Conservation (phyloP, 305 asterid species). For the Fraxinus angustifolia region DNA sequence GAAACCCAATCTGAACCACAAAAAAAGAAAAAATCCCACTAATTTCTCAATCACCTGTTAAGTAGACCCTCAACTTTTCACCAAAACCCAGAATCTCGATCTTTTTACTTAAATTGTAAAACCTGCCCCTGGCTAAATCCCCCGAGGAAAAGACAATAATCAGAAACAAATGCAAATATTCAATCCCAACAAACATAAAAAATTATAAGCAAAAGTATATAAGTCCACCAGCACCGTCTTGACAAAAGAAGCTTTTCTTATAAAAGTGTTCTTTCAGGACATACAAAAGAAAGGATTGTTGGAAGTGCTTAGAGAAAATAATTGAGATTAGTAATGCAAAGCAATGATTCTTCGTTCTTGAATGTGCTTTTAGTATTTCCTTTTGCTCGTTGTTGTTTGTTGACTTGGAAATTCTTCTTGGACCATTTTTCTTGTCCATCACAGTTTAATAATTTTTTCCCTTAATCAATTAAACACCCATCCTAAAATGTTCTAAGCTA, state of each 20-base stretch:
- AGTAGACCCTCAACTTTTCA: slow-evolving; percentile 5
- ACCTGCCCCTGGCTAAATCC: neutral
- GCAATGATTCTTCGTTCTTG: neutral
- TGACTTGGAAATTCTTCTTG: neutral
- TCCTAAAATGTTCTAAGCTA: too few species aligned
- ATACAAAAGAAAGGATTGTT: neutral
- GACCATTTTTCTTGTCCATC: neutral
- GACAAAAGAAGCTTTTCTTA: neutral
- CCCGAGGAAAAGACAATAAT: neutral
- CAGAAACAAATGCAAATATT: neutral
- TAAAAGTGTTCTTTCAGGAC: neutral
- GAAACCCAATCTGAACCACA: neutral
- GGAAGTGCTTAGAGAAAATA: neutral
- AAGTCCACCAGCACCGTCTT: neutral
- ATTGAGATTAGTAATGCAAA: neutral
- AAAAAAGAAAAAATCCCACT: neutral
- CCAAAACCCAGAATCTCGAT: neutral
- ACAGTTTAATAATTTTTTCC: neutral
- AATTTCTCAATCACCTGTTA: neutral
- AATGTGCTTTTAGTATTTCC: neutral
- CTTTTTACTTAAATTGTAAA: slow-evolving; percentile 6
- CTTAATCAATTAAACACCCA: too few species aligned
- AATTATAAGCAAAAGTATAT: neutral
- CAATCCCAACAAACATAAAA: neutral
- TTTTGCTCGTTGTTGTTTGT: neutral